phyloP scores from a whole-genome alignment of 805 yeast species.

The Candida loeiensis region DNA sequence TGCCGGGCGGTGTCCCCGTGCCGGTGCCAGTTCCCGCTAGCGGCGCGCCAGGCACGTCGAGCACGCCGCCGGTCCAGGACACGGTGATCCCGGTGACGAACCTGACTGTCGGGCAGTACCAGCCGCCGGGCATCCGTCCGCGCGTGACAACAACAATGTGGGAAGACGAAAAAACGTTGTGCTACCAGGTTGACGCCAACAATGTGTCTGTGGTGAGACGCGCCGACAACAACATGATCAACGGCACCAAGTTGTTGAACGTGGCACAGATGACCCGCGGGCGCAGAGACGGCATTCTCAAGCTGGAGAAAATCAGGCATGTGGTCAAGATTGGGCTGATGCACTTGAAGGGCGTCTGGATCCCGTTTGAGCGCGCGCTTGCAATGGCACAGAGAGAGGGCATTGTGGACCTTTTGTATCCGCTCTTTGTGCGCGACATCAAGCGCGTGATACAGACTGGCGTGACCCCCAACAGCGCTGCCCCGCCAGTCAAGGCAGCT shows the following conservation, averaged over 20 bases:
- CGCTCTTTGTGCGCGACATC: slow-evolving; percentile 59
- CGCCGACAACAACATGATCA: slow-evolving; percentile 81
- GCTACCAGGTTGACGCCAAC: slow-evolving; percentile 82
- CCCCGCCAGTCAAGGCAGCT: slow-evolving; percentile 14
- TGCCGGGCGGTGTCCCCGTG: slow-evolving; percentile 14
- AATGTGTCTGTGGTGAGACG: slow-evolving; percentile 78
- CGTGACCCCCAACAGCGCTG: slow-evolving; percentile 24
- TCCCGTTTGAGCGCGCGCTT: slow-evolving; percentile 78
- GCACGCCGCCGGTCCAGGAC: slow-evolving; percentile 6
- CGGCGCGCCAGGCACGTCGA: slow-evolving; percentile 1
- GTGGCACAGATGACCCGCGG: slow-evolving; percentile 89
- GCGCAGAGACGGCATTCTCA: slow-evolving; percentile 77
- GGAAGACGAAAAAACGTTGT: slow-evolving; percentile 83
- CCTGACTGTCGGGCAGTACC: slow-evolving; percentile 40
- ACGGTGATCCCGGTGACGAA: slow-evolving; percentile 11
- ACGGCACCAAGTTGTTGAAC: slow-evolving; percentile 78
- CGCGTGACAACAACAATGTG: slow-evolving; percentile 82
- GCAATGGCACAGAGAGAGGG: slow-evolving; percentile 81
- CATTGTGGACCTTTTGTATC: slow-evolving; percentile 34
- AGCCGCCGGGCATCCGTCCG: slow-evolving; percentile 50
- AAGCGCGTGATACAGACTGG: slow-evolving; percentile 50
- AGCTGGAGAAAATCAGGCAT: slow-evolving; percentile 70
- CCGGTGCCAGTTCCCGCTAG: slow-evolving; percentile 6
- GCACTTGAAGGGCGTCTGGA: slow-evolving; percentile 90
- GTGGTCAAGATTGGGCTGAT: slow-evolving; percentile 84